phyloP scores from a whole-genome alignment of 331 rosid genomes.

The Cydonia oblonga region DNA sequence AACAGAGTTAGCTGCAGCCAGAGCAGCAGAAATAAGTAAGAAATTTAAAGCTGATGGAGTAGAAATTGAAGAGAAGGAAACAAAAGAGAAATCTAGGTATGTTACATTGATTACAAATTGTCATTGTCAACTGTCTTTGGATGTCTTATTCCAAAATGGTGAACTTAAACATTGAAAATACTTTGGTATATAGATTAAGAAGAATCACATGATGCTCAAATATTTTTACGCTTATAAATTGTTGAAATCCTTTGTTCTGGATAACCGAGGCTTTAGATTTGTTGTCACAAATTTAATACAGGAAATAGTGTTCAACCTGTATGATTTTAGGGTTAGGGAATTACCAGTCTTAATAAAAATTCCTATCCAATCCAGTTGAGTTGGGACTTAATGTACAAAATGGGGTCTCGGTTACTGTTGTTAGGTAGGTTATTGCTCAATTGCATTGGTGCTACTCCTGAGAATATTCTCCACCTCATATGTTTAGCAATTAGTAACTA shows the following conservation, averaged over 20 bases:
- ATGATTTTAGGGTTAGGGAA: neutral
- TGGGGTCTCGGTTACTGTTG: neutral
- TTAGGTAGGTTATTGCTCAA: neutral
- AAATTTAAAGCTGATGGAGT: slow-evolving; percentile 69
- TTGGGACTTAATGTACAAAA: neutral
- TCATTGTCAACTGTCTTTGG: neutral
- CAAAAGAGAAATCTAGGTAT: slow-evolving; percentile 66
- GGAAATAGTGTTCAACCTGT: neutral
- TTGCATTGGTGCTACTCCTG: neutral
- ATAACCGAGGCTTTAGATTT: neutral
- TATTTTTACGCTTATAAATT: neutral
- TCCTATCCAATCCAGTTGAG: neutral
- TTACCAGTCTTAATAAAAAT: neutral
- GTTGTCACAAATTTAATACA: neutral
- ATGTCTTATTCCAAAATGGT: neutral
- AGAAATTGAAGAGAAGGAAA: slow-evolving; percentile 48
- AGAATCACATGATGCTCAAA: neutral
- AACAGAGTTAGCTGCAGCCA: slow-evolving; percentile 94
- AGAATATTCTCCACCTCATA: neutral
- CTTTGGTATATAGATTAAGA: neutral
- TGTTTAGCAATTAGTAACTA: neutral
- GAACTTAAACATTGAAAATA: neutral
- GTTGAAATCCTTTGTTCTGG: neutral
- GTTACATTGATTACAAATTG: neutral
- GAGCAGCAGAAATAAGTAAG: slow-evolving; percentile 96